Evolutionary conservation across 2,329 filamentous ascomycete genomes (phyloP), one percentile per base, ranked within the genome.

Genomic region (Lojkania enalia): DNA sequence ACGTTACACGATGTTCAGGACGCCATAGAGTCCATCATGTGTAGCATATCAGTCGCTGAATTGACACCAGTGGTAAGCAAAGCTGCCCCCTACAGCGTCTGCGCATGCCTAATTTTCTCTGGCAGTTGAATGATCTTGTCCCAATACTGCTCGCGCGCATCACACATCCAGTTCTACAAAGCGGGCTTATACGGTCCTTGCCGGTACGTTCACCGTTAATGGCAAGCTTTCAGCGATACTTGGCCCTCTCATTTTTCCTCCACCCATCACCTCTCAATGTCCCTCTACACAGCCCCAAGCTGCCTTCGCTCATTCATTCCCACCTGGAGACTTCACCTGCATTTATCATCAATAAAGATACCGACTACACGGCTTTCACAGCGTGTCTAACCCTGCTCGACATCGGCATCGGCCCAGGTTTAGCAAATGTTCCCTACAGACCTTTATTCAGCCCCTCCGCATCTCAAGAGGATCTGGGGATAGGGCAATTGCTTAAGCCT

Each of bases 371-470:
- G 13, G 77, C 84, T 42, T 78, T 96, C 1, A 75, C 78, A 23
- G 83, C 87, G 2, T 76, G 83, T 13, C 74, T 88, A 3, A 71
- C 78, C 2, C 78, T 95, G 15, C 78, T 96, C 4, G 86, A 94
- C 60, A 80, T 89, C 29, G 85, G 83, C 13, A 76, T 96, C 39
- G 88, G 89, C 48, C 81, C 85, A 46, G 88, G 80, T 2, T 71
- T 70, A 35, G 55, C 60, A 14, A 46, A 41, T 3, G 61, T 67
- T 0, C 62, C 65, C 5, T 66, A 60, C 30, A 46, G 58, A 20
- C 67, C 69, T 11, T 44, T 55, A 44, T 43, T 57, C 43, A 64
- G 52, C 46, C 66, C 57, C 16, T 35, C 40, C 44, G 52, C 29
- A 40, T 71, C 48, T 6, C 54, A 51, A 32, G 39, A 42, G 20